Base-by-base conservation (phyloP, 495 filamentous ascomycete species). In the Cairneyella variabilis region DNA sequence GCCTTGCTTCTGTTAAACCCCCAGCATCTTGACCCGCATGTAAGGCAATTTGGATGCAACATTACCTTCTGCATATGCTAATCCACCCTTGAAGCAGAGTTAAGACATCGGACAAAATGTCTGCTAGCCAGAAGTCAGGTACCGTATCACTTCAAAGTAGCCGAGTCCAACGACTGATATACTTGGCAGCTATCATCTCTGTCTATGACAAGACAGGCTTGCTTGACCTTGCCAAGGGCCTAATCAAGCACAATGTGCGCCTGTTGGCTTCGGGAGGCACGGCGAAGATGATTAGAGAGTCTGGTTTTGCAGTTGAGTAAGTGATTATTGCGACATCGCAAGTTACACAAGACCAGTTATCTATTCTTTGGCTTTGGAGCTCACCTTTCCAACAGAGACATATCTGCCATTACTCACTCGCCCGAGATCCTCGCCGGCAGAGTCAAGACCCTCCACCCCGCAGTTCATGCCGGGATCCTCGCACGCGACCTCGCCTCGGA, bases 131-230 rank as follows among this genome's bases (percentile, higher is more conserved):
- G 11, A 59, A 62, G 38, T 59, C 51, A 51, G 56, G 59, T 59
- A 48, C 20, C 48, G 6, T 32, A 32, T 32, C 6, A 32, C 7
- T 32, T 32, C 14, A 6, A 32, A 32, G 6, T 7, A 14, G 28
- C 28, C 28, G 14, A 6, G 6, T 32, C 14, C 28, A 7, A 6
- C 14, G 6, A 14, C 28, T 32, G 14, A 32, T 14, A 6, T 7
- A 18, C 30, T 27, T 36, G 18, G 65, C 32, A 85, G 93, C 93
- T 37, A 97, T 98, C 64, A 80, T 98, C 64, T 96, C 91, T 59
- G 95, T 97, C 76, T 97, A 91, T 66, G 88, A 98, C 76, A 98
- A 98, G 85, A 96, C 91, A 49, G 93, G 93, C 46, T 80, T 98
- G 52, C 74, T 98, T 39, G 93, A 98, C 71, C 79, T 98, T 48